Evolutionary conservation across 495 filamentous ascomycete genomes (phyloP).

Genomic region (Sordaria brevicollis): DNA sequence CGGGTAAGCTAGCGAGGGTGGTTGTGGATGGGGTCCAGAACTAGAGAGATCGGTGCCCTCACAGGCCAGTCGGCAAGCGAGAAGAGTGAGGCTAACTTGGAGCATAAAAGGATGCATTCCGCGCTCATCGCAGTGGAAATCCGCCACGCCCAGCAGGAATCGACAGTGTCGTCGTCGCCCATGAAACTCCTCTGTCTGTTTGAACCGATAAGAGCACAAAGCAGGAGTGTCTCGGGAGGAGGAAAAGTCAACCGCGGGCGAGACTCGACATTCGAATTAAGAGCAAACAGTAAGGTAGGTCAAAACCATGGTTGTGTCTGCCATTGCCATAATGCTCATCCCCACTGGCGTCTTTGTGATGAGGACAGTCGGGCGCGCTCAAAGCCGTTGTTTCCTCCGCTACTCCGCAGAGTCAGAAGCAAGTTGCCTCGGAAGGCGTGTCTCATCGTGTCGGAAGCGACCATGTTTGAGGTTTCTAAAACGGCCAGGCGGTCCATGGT

Average conservation of each 20-base stretch:
- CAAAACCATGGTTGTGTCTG: neutral
- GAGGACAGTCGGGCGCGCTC: neutral
- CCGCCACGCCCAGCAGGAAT: neutral
- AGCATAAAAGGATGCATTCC: neutral
- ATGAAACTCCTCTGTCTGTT: neutral
- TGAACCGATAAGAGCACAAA: neutral
- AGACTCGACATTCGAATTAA: neutral
- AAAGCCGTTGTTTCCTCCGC: neutral
- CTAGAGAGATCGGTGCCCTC: neutral
- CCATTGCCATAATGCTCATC: neutral
- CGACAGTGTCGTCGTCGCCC: neutral
- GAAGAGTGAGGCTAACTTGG: neutral
- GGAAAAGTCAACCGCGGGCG: neutral
- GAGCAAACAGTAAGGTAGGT: neutral
- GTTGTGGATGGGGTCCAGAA: neutral
- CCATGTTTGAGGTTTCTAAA: neutral
- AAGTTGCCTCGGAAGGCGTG: neutral
- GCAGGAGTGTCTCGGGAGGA: neutral
- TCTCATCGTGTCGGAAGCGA: neutral
- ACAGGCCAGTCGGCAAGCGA: neutral
- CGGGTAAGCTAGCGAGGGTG: neutral
- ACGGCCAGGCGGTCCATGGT: neutral
- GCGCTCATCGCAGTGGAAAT: neutral
- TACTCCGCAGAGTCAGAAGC: neutral
- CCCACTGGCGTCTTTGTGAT: neutral